Evolutionary conservation across 257 asterid genomes (phyloP), one percentile per base, ranked within the genome.

Genomic region (Phtheirospermum japonicum): DNA sequence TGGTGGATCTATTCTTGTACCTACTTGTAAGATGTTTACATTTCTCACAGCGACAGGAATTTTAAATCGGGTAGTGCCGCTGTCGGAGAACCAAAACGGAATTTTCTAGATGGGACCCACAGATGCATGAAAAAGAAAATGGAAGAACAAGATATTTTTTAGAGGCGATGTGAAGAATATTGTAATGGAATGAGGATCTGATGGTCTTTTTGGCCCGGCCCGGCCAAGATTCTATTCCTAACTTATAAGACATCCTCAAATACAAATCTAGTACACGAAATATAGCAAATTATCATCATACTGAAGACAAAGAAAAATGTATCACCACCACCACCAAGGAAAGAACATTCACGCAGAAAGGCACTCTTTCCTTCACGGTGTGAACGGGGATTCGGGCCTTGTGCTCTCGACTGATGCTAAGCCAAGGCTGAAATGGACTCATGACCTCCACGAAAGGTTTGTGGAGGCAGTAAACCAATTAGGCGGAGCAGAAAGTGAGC

Each of bases 401-500:
- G 94, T 89, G 17, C 94, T 86, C 17, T 86, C 97, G 13, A 89
- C 97, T 4, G 97, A 89, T 77, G 95, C 97, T 20, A 89, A 89
- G 78, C 97, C 97, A 9, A 81, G 97, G 70, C 72, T 89, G 20
- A 89, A 89, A 70, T 89, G 97, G 97, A 89, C 97, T 2, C 69
- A 84, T 2, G 95, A 84, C 58, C 89, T 89, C 37, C 95, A 89
- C 30, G 89, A 86, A 68, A 73, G 90, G 63, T 89, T 89, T 75
- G 77, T 82, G 56, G 95, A 89, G 69, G 97, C 97, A 40, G 95
- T 89, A 11, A 89, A 82, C 68, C 97, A 86, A 73, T 85, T 89
- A 43, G 97, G 97, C 0, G 97, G 97, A 71, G 95, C 95, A 48
- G 97, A 89, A 69, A 89, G 97, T 89, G 85, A 80, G 97, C 54